A percentile compares a stretch with the other conserved stretches of the same genome.
phyloP scores from a whole-genome alignment of 2,329 filamentous ascomycete genomes.

The Colletotrichum magnum region DNA sequence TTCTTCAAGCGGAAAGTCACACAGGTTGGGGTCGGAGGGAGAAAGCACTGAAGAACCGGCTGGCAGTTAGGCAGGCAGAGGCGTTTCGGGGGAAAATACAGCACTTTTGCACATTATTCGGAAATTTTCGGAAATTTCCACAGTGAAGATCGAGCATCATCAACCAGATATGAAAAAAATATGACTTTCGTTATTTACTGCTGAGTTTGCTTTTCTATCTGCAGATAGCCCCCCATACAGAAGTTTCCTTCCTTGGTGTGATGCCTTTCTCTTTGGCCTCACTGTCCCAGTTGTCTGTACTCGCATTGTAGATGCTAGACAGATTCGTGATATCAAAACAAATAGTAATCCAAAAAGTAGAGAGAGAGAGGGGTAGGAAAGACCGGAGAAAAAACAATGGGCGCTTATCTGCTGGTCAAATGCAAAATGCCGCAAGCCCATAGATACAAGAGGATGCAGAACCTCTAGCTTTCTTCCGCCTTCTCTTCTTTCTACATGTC shows the following conservation, averaged over 20 bases:
- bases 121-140: no score
- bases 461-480: slow-evolving; percentile 1
- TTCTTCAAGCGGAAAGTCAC: no score
- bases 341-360: not conserved
- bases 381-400: slow-evolving; percentile 4
- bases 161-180: not conserved
- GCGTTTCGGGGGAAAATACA: slow-evolving; percentile 12
- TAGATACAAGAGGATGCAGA: slow-evolving; percentile 18
- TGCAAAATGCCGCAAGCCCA: slow-evolving; percentile 28
- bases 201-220: slow-evolving; percentile 5
- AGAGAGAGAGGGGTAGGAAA: slow-evolving; percentile 6
- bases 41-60: not conserved
- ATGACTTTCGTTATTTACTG: slow-evolving; percentile 16
- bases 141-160: not conserved
- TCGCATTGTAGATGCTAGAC: slow-evolving; percentile 8
- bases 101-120: no score
- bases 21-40: not conserved
- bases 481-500: slow-evolving; percentile 14
- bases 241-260: not conserved
- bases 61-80: not conserved
- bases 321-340: slow-evolving; percentile 37
- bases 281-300: not conserved
- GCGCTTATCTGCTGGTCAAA: slow-evolving; percentile 11
- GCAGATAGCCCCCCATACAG: not conserved
- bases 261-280: not conserved